These are phyloP conservation scores for Phylloporus arenicola DNA, from an alignment of 768 basidiomycete genomes.

Conservation along the genomic window DNA sequence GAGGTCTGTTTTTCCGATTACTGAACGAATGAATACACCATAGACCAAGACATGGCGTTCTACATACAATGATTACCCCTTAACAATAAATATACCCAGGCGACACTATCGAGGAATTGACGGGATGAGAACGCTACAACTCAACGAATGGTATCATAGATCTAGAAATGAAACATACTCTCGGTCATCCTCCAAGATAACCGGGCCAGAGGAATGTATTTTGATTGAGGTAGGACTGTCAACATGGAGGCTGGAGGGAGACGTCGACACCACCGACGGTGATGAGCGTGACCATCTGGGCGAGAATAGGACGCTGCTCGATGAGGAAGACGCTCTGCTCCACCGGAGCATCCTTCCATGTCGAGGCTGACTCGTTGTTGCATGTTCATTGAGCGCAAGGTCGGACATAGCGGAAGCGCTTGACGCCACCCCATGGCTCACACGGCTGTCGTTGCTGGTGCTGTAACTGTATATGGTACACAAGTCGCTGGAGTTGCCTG, in stretches of 20 bases:
- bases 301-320: background rate
- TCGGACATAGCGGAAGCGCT: constrained; percentile 1
- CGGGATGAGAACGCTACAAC: background rate
- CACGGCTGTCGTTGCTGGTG: background rate
- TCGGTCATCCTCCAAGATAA: constrained; percentile 9
- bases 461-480: background rate
- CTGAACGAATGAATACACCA: background rate
- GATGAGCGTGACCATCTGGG: background rate
- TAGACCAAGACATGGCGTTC: background rate
- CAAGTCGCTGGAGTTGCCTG: constrained; percentile 4
- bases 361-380: background rate
- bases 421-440: constrained; percentile 1
- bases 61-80: background rate
- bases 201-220: background rate
- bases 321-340: background rate
- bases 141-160: background rate
- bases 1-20: background rate
- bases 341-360: background rate
- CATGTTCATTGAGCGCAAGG: background rate
- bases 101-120: background rate
- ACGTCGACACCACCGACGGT: background rate
- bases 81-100: background rate
- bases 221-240: background rate
- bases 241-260: background rate
- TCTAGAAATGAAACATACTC: constrained; percentile 27